A percentile compares a stretch with the other conserved stretches of the same genome.
phyloP scores from a whole-genome alignment of 495 filamentous ascomycete genomes.

The Elasticomyces elasticus region DNA sequence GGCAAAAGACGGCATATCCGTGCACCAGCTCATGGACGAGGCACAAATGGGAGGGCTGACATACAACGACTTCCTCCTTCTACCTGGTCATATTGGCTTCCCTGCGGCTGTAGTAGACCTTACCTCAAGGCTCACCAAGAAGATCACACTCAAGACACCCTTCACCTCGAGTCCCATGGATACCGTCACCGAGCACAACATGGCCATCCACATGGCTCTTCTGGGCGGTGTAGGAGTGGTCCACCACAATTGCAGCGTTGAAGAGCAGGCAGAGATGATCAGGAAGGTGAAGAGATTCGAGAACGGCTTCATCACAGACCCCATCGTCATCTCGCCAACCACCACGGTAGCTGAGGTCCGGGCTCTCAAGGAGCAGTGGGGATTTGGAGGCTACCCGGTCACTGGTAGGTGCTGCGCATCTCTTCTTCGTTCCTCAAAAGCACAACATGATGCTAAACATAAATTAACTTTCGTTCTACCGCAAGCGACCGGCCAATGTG shows the following conservation, averaged over 20 bases:
- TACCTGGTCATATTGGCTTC: conserved; percentile 68
- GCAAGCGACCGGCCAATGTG: conserved; percentile 35
- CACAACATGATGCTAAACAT: conserved; percentile 59
- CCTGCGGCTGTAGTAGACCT: conserved; percentile 80
- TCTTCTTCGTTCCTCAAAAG: conserved; percentile 5
- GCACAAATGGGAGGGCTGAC: conserved; percentile 83
- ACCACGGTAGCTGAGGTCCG: conserved; percentile 88
- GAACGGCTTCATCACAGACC: conserved; percentile 97
- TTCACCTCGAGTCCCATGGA: conserved; percentile 98
- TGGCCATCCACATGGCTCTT: conserved; percentile 98
- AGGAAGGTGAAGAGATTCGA: conserved; percentile 98
- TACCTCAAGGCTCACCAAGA: conserved; percentile 86
- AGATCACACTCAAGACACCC: conserved; percentile 85
- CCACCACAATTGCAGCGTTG: conserved; percentile 95
- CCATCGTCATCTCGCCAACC: conserved; percentile 77
- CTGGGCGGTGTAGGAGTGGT: conserved; percentile 94
- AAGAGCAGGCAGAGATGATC: conserved; percentile 97
- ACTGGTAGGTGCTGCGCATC: conserved; percentile 64
- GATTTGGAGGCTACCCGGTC: conserved; percentile 96
- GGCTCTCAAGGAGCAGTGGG: conserved; percentile 91
- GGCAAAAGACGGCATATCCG: conserved; percentile 71
- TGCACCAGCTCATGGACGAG: conserved; percentile 73
- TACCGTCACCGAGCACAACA: conserved; percentile 96
- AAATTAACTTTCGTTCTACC: conserved; percentile 99
- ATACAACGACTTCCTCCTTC: conserved; percentile 63